Evolutionary conservation across 805 yeast genomes (phyloP).

Genomic region (Candida ascalaphidarum): DNA sequence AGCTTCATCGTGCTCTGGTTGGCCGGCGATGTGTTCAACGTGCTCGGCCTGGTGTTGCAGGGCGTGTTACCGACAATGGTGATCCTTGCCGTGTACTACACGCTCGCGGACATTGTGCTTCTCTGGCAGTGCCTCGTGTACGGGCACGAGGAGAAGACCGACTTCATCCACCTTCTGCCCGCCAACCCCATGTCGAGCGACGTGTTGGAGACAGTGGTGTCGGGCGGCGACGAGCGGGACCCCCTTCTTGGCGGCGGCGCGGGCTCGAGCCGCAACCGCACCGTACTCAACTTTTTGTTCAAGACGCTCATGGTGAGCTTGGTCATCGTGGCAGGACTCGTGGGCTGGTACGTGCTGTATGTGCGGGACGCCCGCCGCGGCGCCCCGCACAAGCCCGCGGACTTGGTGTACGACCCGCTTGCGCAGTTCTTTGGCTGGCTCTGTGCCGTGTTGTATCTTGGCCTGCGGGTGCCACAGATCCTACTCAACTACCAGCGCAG

Average conservation of each 20-base stretch:
- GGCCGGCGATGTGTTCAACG: slow-evolving; percentile 89
- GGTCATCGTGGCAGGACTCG: slow-evolving; percentile 70
- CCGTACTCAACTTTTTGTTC: slow-evolving; percentile 13
- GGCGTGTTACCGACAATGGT: slow-evolving; percentile 93
- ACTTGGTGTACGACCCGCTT: slow-evolving; percentile 55
- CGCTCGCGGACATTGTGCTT: slow-evolving; percentile 80
- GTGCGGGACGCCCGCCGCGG: slow-evolving; percentile 31
- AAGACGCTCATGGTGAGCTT: slow-evolving; percentile 48
- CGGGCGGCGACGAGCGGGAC: slow-evolving; percentile 22
- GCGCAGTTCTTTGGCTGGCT: slow-evolving; percentile 87
- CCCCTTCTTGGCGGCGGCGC: slow-evolving; percentile 20
- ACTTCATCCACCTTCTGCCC: slow-evolving; percentile 76
- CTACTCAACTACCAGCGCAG: slow-evolving; percentile 76
- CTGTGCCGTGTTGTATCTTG: slow-evolving; percentile 68
- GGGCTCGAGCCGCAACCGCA: no score
- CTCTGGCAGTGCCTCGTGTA: slow-evolving; percentile 78
- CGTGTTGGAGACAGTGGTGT: slow-evolving; percentile 53
- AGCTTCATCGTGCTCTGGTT: slow-evolving; percentile 87
- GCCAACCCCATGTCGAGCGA: slow-evolving; percentile 77
- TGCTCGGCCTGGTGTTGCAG: slow-evolving; percentile 83
- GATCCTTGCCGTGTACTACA: slow-evolving; percentile 84
- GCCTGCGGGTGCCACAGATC: slow-evolving; percentile 91
- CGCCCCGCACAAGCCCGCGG: slow-evolving; percentile 23
- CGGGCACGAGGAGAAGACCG: slow-evolving; percentile 55
- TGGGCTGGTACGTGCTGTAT: slow-evolving; percentile 80